Percentiles rank a stretch among this genome's conserved stretches.
Evolutionary conservation across 2,329 filamentous ascomycete species (phyloP).

Genomic region (Paramyrothecium roridum): DNA sequence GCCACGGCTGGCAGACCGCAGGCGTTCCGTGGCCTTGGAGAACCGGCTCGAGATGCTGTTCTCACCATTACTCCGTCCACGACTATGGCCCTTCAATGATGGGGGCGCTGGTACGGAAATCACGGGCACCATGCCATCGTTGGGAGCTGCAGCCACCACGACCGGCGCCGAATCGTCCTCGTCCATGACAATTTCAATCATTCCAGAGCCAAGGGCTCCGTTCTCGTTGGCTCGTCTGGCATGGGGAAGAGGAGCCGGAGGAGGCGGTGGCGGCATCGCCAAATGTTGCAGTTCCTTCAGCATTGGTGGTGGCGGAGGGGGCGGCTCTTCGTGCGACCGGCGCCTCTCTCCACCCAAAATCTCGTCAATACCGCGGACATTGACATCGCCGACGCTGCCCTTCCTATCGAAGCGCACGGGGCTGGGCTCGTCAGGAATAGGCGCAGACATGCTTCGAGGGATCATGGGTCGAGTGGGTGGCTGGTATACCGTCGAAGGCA

Average conservation of each 20-base stretch:
- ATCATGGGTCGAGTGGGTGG: constrained; percentile 48
- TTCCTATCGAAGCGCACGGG: constrained; percentile 27
- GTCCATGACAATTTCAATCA: constrained; percentile 67
- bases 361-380: constrained; percentile 47
- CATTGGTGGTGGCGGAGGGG: constrained; percentile 51
- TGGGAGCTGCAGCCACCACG: constrained; percentile 27
- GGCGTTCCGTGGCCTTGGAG: constrained; percentile 56
- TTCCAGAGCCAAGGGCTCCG: constrained; percentile 47
- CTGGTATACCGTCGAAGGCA: constrained; percentile 60
- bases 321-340: constrained; percentile 46
- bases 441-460: constrained; percentile 61
- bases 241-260: constrained; percentile 54
- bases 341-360: constrained; percentile 35
- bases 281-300: constrained; percentile 63
- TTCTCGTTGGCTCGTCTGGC: constrained; percentile 36
- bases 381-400: constrained; percentile 26
- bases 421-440: constrained; percentile 37
- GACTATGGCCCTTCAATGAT: constrained; percentile 42
- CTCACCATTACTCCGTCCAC: constrained; percentile 52
- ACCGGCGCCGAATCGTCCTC: constrained; percentile 42
- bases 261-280: constrained; percentile 58
- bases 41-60: constrained; percentile 51
- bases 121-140: constrained; percentile 41
- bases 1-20: constrained; percentile 57
- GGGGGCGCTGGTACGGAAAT: constrained; percentile 43